Base-by-base conservation (phyloP, 257 asterid species). In the Dorcoceras hygrometricum region DNA sequence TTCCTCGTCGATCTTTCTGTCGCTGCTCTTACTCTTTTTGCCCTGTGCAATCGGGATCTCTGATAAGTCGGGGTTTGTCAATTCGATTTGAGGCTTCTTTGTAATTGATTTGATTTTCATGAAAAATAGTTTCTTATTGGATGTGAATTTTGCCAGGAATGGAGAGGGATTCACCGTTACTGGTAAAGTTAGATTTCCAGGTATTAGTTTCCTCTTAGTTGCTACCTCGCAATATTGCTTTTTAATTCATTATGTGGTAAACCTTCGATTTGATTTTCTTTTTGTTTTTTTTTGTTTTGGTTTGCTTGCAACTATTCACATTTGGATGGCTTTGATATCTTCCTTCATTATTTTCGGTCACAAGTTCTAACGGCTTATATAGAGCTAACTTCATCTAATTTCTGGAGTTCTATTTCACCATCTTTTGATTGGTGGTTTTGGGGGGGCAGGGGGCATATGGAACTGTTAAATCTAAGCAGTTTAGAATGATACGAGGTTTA, bases 171-270 rank as follows among this genome's bases (percentile, higher is more conserved):
- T 62, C 63, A 73, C 73, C 62, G 59, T 83, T 14, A 83, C 76
- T 57, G 89, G 89, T 22, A 80, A 76, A 83, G 82, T 83, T 63
- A 80, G 75, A 69, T 80, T 83, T 72, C 86, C 89, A 80, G 89
- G 89, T 83, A 76, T 75, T 57, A 51, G 53, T 50, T 8, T 23
- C 61, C 70, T 57, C 26, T 63, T 57, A 18, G 28, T 58, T 10
- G 6, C 65, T 32, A 48, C 67, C 67, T 26, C 53, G 22, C 74
- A 57, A 39, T 55, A 57, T 63, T 57, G 34, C 27, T 43, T 43
- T 43, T 0, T 46, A 46, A 16, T 16, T 14, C 18, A 12, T 16
- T 43, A 4, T 14, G 4, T 16, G 7, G n/a, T 43, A 2, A 22
- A 27, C 1, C 48, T 46, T 6, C 14, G 43, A 16, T n/a, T n/a